Evolutionary conservation across 805 yeast species (phyloP), one percentile per base, ranked within the genome.

Genomic region (Candida maesae): DNA sequence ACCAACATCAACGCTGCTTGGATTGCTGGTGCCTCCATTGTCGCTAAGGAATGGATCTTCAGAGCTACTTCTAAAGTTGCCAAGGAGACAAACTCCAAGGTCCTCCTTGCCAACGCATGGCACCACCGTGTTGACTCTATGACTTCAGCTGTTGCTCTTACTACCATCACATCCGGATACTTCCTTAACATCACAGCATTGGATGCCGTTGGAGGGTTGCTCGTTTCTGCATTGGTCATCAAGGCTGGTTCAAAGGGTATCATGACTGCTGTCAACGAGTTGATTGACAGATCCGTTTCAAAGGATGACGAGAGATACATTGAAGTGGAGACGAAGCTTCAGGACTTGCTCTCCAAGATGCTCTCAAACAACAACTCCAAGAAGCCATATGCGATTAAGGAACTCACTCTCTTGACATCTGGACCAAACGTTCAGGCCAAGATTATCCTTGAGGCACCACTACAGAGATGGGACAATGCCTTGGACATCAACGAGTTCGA

Each of bases 81-180:
- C 1, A 69, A 71, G 36, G 68, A 74, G 46, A 75, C 87, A 21
- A 84, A 86, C 57, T 88, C 96, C 1, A 87, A 88, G 47, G 98
- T 93, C 4, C 71, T 93, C 35, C 79, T 87, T 36, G 99, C 99
- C 4, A 93, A 93, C 58, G 99, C 99, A 3, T 93, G 99, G 98
- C 99, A 93, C 61, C 99, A 93, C 59, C 74, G 99, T 48, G 93
- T 91, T 10, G 99, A 93, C 59, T 84, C 95, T 1, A 61, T 93
- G 52, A 95, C 98, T 1, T 87, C 97, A 0, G 71, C 84, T 17
- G 98, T 91, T 7, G 97, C 98, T 0, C 73, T 91, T 16, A 74
- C 80, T 4, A 89, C 98, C 1, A 93, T 93, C 38, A 76, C 95
- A 0, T 81, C 90, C 2, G 95, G 96, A 25, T 81, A 84, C 51